Evolutionary conservation across 2,329 filamentous ascomycete species (phyloP).

Genomic region (Fusarium goolgardi): DNA sequence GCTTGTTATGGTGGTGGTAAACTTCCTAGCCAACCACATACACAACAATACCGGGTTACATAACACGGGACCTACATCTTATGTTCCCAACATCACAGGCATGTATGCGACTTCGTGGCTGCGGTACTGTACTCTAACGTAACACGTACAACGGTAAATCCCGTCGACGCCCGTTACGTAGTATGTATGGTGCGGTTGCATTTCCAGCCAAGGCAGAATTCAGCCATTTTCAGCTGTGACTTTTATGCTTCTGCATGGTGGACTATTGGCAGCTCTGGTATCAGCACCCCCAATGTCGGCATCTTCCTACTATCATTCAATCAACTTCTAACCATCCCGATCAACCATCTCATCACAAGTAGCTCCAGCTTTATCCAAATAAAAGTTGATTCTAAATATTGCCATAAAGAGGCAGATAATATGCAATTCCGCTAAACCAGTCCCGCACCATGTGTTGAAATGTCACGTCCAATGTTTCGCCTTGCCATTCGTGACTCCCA

Average conservation of each 20-base stretch:
- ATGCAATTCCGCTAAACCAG: conserved; percentile 28
- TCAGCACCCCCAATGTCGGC: neutral
- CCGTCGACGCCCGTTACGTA: conserved; percentile 28
- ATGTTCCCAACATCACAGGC: neutral
- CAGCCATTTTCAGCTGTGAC: conserved; percentile 2
- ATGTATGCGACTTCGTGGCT: conserved; percentile 2
- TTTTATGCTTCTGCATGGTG: neutral
- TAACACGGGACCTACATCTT: conserved; percentile 11
- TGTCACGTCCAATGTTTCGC: conserved; percentile 45
- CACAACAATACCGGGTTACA: conserved; percentile 4
- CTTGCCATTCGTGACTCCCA: conserved; percentile 42
- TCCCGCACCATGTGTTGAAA: conserved; percentile 48
- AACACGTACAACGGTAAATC: conserved; percentile 21
- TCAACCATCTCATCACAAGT: neutral
- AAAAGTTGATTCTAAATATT: conserved; percentile 29
- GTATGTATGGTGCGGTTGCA: conserved; percentile 22
- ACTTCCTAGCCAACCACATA: conserved; percentile 26
- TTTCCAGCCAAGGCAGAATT: conserved; percentile 34
- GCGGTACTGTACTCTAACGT: conserved; percentile 5
- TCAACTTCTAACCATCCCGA: neutral
- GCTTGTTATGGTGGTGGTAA: conserved; percentile 33
- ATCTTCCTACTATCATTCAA: neutral
- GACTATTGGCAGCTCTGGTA: neutral
- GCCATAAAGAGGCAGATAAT: conserved; percentile 26
- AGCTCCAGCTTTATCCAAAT: conserved; percentile 1